These are phyloP conservation scores for Diplodia seriata DNA, from an alignment of 2,329 filamentous ascomycete genomes.

Conservation along the genomic window DNA sequence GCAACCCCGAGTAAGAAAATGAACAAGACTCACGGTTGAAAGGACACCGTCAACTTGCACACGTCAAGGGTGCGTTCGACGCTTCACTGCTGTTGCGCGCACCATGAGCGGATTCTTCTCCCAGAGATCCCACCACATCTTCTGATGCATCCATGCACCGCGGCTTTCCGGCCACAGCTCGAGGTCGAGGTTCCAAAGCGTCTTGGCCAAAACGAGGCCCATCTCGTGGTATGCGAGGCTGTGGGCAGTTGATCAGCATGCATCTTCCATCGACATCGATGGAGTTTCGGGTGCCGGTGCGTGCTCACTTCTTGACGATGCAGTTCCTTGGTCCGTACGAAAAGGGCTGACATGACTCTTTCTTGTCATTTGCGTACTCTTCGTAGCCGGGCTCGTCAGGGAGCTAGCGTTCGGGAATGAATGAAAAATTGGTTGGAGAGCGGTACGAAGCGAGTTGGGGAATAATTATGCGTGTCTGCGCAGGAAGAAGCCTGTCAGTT, in stretches of 20 bases:
- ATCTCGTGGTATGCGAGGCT: constrained; percentile 51
- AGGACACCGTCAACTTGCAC: neutral
- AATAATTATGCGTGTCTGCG: constrained; percentile 26
- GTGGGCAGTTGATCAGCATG: neutral
- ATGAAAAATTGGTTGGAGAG: constrained; percentile 45
- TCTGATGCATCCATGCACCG: neutral
- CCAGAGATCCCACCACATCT: neutral
- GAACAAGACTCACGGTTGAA: neutral
- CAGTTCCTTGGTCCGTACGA: neutral
- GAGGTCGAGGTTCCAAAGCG: constrained; percentile 50
- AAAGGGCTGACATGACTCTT: neutral
- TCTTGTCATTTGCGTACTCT: neutral
- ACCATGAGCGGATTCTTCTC: neutral
- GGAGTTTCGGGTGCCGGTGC: neutral
- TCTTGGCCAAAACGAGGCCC: constrained; percentile 49
- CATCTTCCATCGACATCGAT: neutral
- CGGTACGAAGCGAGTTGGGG: constrained; percentile 31
- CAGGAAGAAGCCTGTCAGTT: neutral
- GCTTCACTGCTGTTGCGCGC: neutral
- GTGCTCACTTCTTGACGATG: neutral
- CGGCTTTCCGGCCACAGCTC: constrained; percentile 32
- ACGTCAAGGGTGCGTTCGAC: neutral
- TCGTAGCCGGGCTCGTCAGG: constrained; percentile 28
- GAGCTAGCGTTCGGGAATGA: constrained; percentile 53
- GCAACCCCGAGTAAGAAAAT: neutral